Percentiles rank a stretch among this genome's conserved stretches.
Evolutionary conservation across 73 alveolate species (phyloP).

Genomic region (Paraurostyla sp.): DNA sequence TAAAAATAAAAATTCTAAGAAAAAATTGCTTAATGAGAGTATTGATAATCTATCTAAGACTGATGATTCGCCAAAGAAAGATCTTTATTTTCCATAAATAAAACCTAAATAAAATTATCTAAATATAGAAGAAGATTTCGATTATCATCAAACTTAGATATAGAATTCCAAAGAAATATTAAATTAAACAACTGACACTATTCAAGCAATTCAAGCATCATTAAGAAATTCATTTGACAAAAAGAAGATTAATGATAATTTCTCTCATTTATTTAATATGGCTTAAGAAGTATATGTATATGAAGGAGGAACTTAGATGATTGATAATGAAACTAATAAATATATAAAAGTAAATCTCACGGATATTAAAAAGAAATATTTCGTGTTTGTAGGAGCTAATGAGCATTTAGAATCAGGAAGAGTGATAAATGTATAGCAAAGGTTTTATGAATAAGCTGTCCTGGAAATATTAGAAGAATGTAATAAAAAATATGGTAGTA

Average conservation of each 20-base stretch:
- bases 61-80: background rate
- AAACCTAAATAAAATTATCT: too few species aligned
- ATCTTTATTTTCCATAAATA: too few species aligned
- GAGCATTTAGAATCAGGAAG: conserved; percentile 33
- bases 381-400: background rate
- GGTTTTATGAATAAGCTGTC: conserved; percentile 23
- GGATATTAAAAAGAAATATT: background rate
- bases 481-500: background rate
- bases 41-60: background rate
- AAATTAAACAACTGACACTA: too few species aligned
- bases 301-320: background rate
- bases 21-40: background rate
- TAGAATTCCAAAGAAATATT: too few species aligned
- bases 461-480: conserved; percentile 35
- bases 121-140: too few species aligned
- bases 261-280: background rate
- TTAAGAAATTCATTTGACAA: too few species aligned
- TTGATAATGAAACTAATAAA: background rate
- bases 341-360: background rate
- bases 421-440: background rate
- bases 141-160: too few species aligned
- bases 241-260: background rate
- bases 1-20: background rate
- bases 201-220: too few species aligned
- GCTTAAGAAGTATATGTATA: background rate